Base-by-base conservation (phyloP, 768 basidiomycete species). In the Russula emetica region DNA sequence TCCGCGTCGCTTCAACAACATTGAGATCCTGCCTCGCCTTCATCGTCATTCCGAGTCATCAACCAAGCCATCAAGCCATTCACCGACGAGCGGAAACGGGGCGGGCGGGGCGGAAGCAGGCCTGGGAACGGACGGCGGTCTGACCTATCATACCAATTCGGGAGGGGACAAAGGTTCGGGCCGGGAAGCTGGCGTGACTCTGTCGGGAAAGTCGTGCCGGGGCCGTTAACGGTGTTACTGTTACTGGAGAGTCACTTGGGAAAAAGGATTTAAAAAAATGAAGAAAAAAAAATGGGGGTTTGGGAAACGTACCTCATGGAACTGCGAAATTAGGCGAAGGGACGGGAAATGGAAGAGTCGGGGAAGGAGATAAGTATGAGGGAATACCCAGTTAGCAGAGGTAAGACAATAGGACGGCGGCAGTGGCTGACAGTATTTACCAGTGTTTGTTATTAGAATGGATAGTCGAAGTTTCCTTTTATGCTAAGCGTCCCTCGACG, bases 341-440 rank as follows among this genome's bases (percentile, higher is more conserved):
- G 55, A 64, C 51, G 64, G 60, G 58, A 55, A 65, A 61, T 61
- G 64, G 64, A 65, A 65, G 59, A 45, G 30, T 36, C 45, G n/a
- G 30, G 52, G 58, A 64, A 60, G 54, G 60, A 57, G 59, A 61
- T 65, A 65, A 60, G 6, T 47, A 47, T 42, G 58, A 45, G 42
- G 55, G 55, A 56, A 56, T 62, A 52, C 59, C 53, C 42, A 55
- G 36, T 57, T 52, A 28, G 65, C 30, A 55, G 26, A 10, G 26
- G 14, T 44, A 58, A 68, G 67, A 68, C 67, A 68, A 68, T 68
- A 68, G 59, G 52, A 53, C 56, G 67, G 67, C 61, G 67, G 64
- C 66, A 63, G 64, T 66, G 67, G 66, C 66, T 61, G 58, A 64
- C 54, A 52, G 28, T 68, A 55, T 68, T 68, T 62, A 16, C 13